Conservation (phyloP, 2,329 filamentous ascomycete genomes). For the Septoria linicola region DNA sequence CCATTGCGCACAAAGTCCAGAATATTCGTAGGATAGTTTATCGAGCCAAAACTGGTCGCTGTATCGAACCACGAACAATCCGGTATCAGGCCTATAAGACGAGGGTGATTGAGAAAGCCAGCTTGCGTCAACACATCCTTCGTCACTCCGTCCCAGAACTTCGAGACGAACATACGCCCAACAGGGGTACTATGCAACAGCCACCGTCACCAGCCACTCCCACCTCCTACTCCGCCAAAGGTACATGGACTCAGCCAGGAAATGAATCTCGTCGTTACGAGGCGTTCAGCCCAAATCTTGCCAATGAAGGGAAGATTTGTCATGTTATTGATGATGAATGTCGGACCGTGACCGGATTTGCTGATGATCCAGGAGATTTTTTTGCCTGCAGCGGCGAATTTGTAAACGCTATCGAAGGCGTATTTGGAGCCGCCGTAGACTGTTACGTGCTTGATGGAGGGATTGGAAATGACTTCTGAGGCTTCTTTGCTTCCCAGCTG, state of each 20-base stretch:
- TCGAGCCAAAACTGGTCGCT: slow-evolving; percentile 9
- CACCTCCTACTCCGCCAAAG: slow-evolving; percentile 15
- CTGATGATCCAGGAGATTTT: slow-evolving; percentile 20
- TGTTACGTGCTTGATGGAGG: slow-evolving; percentile 12
- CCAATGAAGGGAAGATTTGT: slow-evolving; percentile 12
- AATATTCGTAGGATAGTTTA: slow-evolving; percentile 19
- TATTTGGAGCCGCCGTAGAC: slow-evolving; percentile 19
- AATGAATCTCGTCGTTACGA: slow-evolving; percentile 18
- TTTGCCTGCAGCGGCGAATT: slow-evolving; percentile 18
- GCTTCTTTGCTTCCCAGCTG: slow-evolving; percentile 5
- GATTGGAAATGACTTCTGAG: slow-evolving; percentile 1
- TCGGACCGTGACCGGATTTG: slow-evolving; percentile 18
- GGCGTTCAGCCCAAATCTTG: slow-evolving; percentile 12
- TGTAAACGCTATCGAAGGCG: slow-evolving; percentile 17
- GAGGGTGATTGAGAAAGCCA: slow-evolving; percentile 9
- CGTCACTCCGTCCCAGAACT: slow-evolving; percentile 14
- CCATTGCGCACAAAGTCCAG: slow-evolving; percentile 17
- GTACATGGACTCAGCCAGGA: slow-evolving; percentile 16
- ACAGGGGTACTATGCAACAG: slow-evolving; percentile 19
- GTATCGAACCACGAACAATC: slow-evolving; percentile 19
- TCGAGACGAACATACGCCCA: slow-evolving; percentile 11
- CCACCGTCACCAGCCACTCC: slow-evolving; percentile 18
- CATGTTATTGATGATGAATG: slow-evolving; percentile 13
- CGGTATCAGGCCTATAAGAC: slow-evolving; percentile 8
- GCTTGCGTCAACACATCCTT: slow-evolving; percentile 11